These are phyloP conservation scores for Epichloe scottii DNA, from an alignment of 2,329 filamentous ascomycete genomes.

Conservation along the genomic window DNA sequence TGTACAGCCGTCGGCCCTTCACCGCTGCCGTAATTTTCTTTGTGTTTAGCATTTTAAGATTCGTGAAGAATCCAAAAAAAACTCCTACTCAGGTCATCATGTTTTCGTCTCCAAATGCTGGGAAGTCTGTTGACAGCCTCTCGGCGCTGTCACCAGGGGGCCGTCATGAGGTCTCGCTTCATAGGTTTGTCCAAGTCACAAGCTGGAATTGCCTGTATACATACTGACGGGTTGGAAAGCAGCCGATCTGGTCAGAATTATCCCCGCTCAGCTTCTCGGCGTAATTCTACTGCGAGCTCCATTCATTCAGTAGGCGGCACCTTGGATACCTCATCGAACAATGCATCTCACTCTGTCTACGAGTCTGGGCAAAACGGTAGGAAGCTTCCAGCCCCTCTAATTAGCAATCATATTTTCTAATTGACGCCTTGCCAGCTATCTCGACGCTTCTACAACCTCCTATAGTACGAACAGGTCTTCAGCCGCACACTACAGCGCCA, in stretches of 20 bases:
- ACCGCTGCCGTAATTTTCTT: not conserved
- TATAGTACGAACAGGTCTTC: slow-evolving; percentile 75
- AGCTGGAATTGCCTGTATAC: not conserved
- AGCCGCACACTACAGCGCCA: slow-evolving; percentile 63
- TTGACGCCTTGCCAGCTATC: slow-evolving; percentile 46
- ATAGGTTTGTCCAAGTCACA: slow-evolving; percentile 30
- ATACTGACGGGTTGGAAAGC: slow-evolving; percentile 17
- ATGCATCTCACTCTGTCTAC: slow-evolving; percentile 41
- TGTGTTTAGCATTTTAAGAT: not conserved
- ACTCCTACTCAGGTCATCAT: slow-evolving; percentile 31
- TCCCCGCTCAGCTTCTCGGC: slow-evolving; percentile 41
- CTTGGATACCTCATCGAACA: slow-evolving; percentile 54
- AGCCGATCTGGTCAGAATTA: slow-evolving; percentile 32
- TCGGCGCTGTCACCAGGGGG: slow-evolving; percentile 38
- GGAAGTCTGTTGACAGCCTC: slow-evolving; percentile 55
- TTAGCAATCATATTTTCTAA: not conserved
- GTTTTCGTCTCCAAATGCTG: slow-evolving; percentile 45
- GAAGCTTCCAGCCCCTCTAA: not conserved
- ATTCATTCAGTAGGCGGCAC: slow-evolving; percentile 77
- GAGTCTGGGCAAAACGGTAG: slow-evolving; percentile 78
- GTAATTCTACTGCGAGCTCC: slow-evolving; percentile 79
- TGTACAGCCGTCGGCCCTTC: slow-evolving; percentile 21
- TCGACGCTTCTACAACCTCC: slow-evolving; percentile 86
- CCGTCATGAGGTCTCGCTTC: slow-evolving; percentile 45
- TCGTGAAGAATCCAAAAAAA: not conserved